phyloP scores from a whole-genome alignment of 768 basidiomycete genomes.

The Phaeolepiota aurea region DNA sequence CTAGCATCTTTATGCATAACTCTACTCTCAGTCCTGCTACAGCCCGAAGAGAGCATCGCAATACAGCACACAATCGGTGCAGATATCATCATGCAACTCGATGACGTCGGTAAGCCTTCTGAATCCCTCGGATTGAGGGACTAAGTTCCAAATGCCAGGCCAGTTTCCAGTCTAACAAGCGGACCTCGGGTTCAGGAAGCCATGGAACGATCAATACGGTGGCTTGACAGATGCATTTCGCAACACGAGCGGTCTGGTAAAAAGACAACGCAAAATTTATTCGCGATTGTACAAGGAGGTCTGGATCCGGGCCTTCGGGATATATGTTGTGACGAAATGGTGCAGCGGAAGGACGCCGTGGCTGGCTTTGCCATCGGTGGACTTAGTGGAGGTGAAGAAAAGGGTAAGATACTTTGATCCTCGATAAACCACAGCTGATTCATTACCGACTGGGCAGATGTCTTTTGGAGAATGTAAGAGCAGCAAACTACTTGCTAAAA shows the following conservation, averaged over 20 bases:
- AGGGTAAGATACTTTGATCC: conserved; percentile 47
- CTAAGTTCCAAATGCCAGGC: conserved; percentile 1
- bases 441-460: conserved; percentile 31
- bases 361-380: conserved; percentile 92
- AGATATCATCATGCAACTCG: conserved; percentile 93
- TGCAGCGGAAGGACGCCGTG: conserved; percentile 62
- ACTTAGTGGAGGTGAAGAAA: conserved; percentile 85
- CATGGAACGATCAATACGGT: conserved; percentile 81
- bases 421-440: too few relatives aligned
- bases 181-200: conserved; percentile 82
- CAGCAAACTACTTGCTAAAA: not conserved
- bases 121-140: conserved; percentile 1
- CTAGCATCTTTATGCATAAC: conserved; percentile 7
- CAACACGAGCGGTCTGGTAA: conserved; percentile 65
- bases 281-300: conserved; percentile 90
- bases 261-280: conserved; percentile 67
- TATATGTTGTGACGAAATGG: conserved; percentile 75
- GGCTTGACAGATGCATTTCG: conserved; percentile 84
- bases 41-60: conserved; percentile 89
- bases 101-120: conserved; percentile 69
- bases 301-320: conserved; percentile 65
- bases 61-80: conserved; percentile 88
- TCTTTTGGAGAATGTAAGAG: conserved; percentile 78
- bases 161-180: conserved; percentile 73
- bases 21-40: conserved; percentile 2